Evolutionary conservation across 345 rosid species (phyloP).

Genomic region (Geranium rotundifolium): DNA sequence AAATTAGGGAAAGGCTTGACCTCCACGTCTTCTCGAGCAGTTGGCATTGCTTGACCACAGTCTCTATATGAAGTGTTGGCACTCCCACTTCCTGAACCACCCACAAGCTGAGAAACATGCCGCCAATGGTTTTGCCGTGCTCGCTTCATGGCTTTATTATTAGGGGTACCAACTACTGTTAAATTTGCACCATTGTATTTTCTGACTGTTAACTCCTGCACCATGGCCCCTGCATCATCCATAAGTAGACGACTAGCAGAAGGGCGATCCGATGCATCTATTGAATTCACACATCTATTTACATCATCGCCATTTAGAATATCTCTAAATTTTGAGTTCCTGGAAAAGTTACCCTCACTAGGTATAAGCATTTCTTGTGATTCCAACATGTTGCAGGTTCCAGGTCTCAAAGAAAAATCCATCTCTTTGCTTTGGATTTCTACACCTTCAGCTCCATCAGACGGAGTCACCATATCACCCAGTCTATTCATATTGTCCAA

Average conservation of each 20-base stretch:
- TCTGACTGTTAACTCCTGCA: conserved; percentile 67
- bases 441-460: too few species aligned
- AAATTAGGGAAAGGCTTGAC: conserved; percentile 26
- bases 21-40: conserved; percentile 24
- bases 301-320: conserved; percentile 44
- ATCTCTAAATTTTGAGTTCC: conserved; percentile 41
- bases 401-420: conserved; percentile 42
- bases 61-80: conserved; percentile 18
- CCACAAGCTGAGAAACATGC: conserved; percentile 32
- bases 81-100: conserved; percentile 42
- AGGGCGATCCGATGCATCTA: conserved; percentile 31
- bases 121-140: conserved; percentile 39
- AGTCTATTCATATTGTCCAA: conserved; percentile 54
- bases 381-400: conserved; percentile 26
- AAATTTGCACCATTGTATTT: conserved; percentile 41
- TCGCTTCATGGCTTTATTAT: conserved; percentile 38
- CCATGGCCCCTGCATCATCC: conserved; percentile 43
- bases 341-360: conserved; percentile 25
- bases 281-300: conserved; percentile 10
- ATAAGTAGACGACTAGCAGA: conserved; percentile 23
- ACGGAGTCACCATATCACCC: conserved; percentile 19
- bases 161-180: conserved; percentile 57
- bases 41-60: conserved; percentile 15
- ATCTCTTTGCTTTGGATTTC: conserved; percentile 12
- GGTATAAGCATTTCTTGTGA: conserved; percentile 34